Conservation (phyloP, 805 yeast species). For the Ogataea parapolymorpha region DNA sequence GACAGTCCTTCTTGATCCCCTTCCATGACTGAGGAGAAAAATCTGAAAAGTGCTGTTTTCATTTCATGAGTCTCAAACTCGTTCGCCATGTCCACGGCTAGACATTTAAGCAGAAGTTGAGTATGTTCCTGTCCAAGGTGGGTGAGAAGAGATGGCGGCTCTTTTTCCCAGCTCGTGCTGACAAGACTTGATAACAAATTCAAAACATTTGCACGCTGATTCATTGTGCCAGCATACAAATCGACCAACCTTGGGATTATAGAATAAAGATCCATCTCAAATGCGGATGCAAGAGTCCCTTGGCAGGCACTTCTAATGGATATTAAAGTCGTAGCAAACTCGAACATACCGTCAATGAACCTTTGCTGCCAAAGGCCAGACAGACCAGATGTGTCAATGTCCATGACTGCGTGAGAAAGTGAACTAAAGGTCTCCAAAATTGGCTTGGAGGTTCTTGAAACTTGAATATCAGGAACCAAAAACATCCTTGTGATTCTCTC, state of each 20-base stretch:
- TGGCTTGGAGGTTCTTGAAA: constrained; percentile 53
- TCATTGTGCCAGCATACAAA: constrained; percentile 48
- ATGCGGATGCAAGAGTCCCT: constrained; percentile 52
- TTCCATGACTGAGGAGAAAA: constrained; percentile 64
- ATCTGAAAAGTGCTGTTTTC: constrained; percentile 55
- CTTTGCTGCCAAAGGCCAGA: constrained; percentile 45
- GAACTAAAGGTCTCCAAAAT: constrained; percentile 48
- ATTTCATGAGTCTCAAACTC: constrained; percentile 51
- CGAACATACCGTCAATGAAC: constrained; percentile 50
- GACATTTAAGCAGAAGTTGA: constrained; percentile 51
- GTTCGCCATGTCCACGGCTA: constrained; percentile 59
- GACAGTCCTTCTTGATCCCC: constrained; percentile 79
- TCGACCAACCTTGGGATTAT: constrained; percentile 55
- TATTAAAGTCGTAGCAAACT: constrained; percentile 55
- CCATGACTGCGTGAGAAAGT: constrained; percentile 31
- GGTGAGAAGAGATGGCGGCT: constrained; percentile 76
- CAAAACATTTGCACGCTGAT: constrained; percentile 49
- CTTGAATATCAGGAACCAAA: constrained; percentile 47
- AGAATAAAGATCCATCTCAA: constrained; percentile 60
- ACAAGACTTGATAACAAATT: constrained; percentile 57
- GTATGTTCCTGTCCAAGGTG: constrained; percentile 71
- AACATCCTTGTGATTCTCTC: constrained; percentile 52
- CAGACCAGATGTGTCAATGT: constrained; percentile 30
- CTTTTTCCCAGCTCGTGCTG: constrained; percentile 50
- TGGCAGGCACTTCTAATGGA: constrained; percentile 48